These are phyloP conservation scores for Didymella pomorum DNA, from an alignment of 2,329 filamentous ascomycete genomes.

Conservation along the genomic window DNA sequence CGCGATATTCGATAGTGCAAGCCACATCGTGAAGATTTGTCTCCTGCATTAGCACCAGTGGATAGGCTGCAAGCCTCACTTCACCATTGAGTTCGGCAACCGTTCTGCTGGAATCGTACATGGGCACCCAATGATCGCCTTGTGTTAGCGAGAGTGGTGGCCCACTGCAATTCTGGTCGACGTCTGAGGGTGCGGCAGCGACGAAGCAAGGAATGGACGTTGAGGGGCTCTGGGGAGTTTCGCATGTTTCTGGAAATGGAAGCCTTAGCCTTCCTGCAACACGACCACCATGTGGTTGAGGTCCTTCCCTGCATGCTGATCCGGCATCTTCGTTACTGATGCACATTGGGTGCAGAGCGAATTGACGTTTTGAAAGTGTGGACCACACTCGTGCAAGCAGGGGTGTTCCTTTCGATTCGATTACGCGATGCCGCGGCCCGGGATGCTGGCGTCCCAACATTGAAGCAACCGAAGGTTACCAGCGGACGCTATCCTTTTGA, in stretches of 20 bases:
- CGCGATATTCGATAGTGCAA: constrained; percentile 6
- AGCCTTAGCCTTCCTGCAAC: neutral
- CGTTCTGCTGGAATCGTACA: neutral
- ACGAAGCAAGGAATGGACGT: neutral
- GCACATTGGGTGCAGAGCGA: constrained; percentile 7
- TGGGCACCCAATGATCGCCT: constrained; percentile 2
- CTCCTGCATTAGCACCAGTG: neutral
- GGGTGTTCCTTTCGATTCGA: neutral
- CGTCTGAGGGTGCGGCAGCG: neutral
- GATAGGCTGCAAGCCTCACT: constrained; percentile 8
- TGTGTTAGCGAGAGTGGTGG: constrained; percentile 11
- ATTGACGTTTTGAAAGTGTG: constrained; percentile 11
- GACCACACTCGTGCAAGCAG: constrained; percentile 4
- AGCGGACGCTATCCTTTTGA: constrained; percentile 13
- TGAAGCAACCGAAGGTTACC: constrained; percentile 1
- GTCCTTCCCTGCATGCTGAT: constrained; percentile 6
- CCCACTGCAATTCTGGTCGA: constrained; percentile 13
- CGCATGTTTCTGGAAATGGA: constrained; percentile 11
- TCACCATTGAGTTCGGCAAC: neutral
- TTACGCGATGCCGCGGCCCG: constrained; percentile 8
- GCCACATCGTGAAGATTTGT: constrained; percentile 9
- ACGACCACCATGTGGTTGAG: neutral
- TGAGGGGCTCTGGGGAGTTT: constrained; percentile 3
- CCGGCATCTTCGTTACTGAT: neutral
- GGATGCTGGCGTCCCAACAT: constrained; percentile 6